A percentile compares a stretch with the other conserved stretches of the same genome.
phyloP scores from a whole-genome alignment of 345 rosid genomes.

The Euphorbia pulcherrima region DNA sequence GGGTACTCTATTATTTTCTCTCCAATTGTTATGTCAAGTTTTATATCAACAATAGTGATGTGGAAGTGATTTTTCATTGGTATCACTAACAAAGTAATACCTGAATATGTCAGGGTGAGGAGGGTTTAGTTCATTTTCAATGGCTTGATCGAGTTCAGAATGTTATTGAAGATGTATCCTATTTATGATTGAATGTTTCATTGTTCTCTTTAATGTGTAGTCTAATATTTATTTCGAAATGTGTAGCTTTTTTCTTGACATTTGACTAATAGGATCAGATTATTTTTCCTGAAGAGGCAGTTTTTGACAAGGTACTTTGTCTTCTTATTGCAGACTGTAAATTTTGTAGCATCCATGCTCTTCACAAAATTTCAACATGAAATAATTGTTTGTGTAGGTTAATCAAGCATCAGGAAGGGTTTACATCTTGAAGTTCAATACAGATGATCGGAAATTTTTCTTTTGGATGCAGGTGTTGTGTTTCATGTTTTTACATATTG shows the following conservation, averaged over 20 bases:
- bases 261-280: conserved; percentile 67
- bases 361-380: background rate
- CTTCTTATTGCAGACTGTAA: background rate
- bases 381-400: conserved; percentile 46
- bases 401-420: conserved; percentile 86
- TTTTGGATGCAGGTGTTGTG: conserved; percentile 84
- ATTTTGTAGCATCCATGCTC: background rate
- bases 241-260: conserved; percentile 45
- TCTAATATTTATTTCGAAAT: background rate
- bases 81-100: background rate
- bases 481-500: background rate
- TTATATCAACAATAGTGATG: background rate
- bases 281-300: conserved; percentile 87
- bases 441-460: conserved; percentile 83
- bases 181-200: background rate
- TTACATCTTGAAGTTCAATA: conserved; percentile 78
- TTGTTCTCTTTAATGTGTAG: background rate
- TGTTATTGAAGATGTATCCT: conserved; percentile 88
- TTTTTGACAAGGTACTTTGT: conserved; percentile 76
- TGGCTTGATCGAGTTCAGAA: conserved; percentile 80
- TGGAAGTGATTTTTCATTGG: background rate
- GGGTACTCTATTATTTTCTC: conserved; percentile 40
- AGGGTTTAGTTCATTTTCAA: conserved; percentile 86
- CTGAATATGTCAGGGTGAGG: conserved; percentile 55
- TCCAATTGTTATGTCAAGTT: too few relatives aligned